Conservation (phyloP, 495 filamentous ascomycete genomes). For the Hapsidospora chrysogenum region DNA sequence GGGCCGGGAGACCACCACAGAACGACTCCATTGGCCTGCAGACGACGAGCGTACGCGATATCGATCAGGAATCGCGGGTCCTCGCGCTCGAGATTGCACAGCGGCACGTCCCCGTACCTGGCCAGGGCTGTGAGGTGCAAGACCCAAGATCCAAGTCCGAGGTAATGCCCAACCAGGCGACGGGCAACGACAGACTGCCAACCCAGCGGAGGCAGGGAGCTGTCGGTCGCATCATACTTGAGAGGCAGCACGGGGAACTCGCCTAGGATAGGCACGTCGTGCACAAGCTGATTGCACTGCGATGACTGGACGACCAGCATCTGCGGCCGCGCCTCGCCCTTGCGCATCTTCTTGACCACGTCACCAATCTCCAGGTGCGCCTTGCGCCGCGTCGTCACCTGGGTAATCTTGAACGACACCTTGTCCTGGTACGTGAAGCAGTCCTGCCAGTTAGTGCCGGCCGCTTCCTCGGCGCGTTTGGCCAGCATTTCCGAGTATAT, state of each 20-base stretch:
- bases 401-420: constrained; percentile 67
- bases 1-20: constrained; percentile 93
- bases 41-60: constrained; percentile 77
- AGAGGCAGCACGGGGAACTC: constrained; percentile 75
- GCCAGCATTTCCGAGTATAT: constrained; percentile 67
- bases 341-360: constrained; percentile 69
- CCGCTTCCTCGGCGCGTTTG: constrained; percentile 45
- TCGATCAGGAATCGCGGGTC: constrained; percentile 92
- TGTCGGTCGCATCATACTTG: constrained; percentile 66
- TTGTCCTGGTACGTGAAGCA: constrained; percentile 78
- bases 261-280: constrained; percentile 69
- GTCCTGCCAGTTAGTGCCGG: constrained; percentile 53
- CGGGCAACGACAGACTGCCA: constrained; percentile 88
- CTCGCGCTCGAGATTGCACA: constrained; percentile 89
- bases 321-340: constrained; percentile 59
- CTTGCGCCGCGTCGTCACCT: constrained; percentile 78
- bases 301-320: constrained; percentile 85
- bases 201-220: constrained; percentile 73
- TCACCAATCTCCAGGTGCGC: constrained; percentile 75
- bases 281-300: constrained; percentile 59
- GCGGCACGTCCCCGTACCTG: constrained; percentile 80
- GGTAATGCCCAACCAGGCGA: constrained; percentile 72
- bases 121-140: constrained; percentile 72
- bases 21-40: constrained; percentile 85
- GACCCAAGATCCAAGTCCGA: constrained; percentile 83